These are phyloP conservation scores for Exophiala alcalophila DNA, from an alignment of 2,329 filamentous ascomycete species.

Conservation along the genomic window DNA sequence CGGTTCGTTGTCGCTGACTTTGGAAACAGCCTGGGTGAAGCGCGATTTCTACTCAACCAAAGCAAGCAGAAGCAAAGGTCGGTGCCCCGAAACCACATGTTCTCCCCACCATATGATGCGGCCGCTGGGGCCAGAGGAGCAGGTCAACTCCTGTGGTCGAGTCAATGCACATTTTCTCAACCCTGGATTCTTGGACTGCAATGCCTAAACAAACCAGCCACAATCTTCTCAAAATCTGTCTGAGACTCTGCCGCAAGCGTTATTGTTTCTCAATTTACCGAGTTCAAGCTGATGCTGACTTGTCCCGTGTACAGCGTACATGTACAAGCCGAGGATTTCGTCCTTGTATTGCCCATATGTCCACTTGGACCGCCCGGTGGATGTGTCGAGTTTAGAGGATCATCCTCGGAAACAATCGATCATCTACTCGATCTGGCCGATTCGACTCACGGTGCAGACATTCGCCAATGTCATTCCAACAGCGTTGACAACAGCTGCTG, in stretches of 20 bases:
- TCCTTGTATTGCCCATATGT: too few species aligned
- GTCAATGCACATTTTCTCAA: constrained; percentile 15
- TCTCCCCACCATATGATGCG: constrained; percentile 18
- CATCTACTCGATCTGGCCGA: too few species aligned
- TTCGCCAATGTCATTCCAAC: constrained; percentile 15
- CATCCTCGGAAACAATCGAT: too few species aligned
- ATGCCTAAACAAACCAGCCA: constrained; percentile 26
- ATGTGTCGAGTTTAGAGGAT: too few species aligned
- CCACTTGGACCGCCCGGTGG: too few species aligned
- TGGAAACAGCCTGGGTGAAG: background rate
- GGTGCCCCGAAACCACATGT: background rate
- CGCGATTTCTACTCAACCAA: background rate
- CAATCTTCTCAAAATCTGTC: constrained; percentile 27
- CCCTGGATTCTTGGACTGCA: constrained; percentile 12
- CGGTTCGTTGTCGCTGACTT: background rate
- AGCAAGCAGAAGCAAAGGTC: background rate
- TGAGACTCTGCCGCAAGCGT: constrained; percentile 7
- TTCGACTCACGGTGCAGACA: too few species aligned
- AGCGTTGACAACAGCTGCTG: constrained; percentile 5
- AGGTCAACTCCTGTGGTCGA: constrained; percentile 11
- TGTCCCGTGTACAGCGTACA: background rate
- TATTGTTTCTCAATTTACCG: background rate
- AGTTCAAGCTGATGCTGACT: constrained; percentile 4
- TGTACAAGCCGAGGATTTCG: too few species aligned
- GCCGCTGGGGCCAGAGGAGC: constrained; percentile 29